Evolutionary conservation across 805 yeast genomes (phyloP), one percentile per base, ranked within the genome.

Genomic region (Candida nanaspora): DNA sequence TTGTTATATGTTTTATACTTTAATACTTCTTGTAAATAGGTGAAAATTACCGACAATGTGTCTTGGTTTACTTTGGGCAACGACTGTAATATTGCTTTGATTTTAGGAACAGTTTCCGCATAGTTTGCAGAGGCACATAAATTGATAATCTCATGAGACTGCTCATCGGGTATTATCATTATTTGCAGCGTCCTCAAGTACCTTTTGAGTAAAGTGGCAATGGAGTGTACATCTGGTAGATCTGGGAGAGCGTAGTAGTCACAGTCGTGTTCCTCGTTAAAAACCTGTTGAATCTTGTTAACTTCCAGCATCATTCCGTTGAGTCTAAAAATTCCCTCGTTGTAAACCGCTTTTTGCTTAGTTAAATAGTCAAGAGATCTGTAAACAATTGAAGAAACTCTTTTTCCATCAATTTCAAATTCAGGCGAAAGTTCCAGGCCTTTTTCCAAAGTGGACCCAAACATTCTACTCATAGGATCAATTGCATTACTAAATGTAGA

Each of bases 291-390:
- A 43, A 86, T 69, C 32, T 69, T 74, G 47, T 80, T 76, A 31
- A 86, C 86, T 39, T 82, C 71, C 1, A 87, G 73, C 41, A 88
- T 83, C 29, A 95, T 86, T 4, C 98, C 98, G 61, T 89, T 86
- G 42, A 88, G 66, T 46, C 98, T 70, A 66, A 93, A 93, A 3
- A 91, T 76, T 10, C 98, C 98, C 53, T 88, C 95, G 58, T 86
- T 93, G 46, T 74, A 74, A n/a, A 81, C 67, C 0, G 95, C 95
- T 19, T 81, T 78, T 21, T 80, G 73, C 30, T 68, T 70, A 38
- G 72, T 70, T 38, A 91, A 66, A 48, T 72, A 85, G 42, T 77
- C 82, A 27, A 89, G 53, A 53, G 96, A 87, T 44, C 95, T 65
- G 51, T 66, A 83, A 15, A 86, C 76, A 7, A 91, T 79, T 32